A percentile compares a stretch with the other conserved stretches of the same genome.
These are phyloP conservation scores for Camellia japonica DNA, from an alignment of 148 eudicot species.

Conservation along the genomic window DNA sequence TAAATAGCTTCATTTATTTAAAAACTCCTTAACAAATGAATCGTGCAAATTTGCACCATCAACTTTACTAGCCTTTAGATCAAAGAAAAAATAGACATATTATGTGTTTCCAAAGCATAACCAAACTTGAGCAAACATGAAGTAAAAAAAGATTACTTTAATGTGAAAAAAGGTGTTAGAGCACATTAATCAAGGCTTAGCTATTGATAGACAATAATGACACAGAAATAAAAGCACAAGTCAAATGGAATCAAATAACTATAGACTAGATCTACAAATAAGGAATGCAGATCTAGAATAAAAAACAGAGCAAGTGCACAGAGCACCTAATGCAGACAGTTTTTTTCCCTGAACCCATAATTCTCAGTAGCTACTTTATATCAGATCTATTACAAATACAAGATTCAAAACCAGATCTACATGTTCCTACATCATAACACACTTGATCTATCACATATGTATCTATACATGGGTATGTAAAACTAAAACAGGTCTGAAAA, in stretches of 20 bases:
- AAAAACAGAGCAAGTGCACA: conserved; percentile 1
- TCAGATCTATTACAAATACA: conserved; percentile 1
- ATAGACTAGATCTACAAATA: conserved; percentile 1
- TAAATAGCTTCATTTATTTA: not conserved
- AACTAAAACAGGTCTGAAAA: too few species aligned
- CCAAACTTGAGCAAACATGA: not conserved
- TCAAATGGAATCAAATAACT: not conserved
- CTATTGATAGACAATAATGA: not conserved
- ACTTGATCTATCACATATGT: not conserved
- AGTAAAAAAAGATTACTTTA: not conserved
- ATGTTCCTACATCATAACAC: not conserved
- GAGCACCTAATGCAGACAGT: not conserved
- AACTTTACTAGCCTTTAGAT: not conserved
- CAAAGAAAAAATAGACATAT: not conserved
- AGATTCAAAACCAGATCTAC: conserved; percentile 14
- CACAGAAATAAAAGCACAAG: not conserved
- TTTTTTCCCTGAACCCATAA: not conserved
- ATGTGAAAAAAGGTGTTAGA: not conserved
- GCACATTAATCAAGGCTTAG: not conserved
- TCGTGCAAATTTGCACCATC: not conserved
- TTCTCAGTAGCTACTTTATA: not conserved
- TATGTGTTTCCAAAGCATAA: not conserved
- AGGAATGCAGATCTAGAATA: conserved; percentile 10
- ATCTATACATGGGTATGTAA: not conserved
- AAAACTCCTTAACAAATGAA: not conserved